Evolutionary conservation across 176 grass and related monocot genomes (phyloP).

Genomic region (Carex scoparia): DNA sequence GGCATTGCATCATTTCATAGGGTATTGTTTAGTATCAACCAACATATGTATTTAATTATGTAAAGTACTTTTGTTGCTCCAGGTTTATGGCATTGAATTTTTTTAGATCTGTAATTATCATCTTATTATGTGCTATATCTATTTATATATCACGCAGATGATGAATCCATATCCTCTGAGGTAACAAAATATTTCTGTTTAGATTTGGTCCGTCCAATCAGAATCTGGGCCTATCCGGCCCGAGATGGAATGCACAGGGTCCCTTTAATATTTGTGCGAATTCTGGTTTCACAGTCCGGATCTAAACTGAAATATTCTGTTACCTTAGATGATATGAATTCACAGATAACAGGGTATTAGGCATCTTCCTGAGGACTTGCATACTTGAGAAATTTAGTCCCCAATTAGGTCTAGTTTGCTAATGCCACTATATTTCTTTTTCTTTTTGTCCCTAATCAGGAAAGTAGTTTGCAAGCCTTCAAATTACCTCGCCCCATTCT

Average conservation of each 20-base stretch:
- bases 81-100: neutral
- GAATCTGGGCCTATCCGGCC: too few species aligned
- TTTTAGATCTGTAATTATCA: neutral
- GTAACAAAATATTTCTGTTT: too few species aligned
- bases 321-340: too few species aligned
- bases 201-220: too few species aligned
- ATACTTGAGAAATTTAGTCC: neutral
- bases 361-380: neutral
- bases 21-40: too few species aligned
- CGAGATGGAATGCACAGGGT: too few species aligned
- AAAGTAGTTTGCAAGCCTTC: conserved; percentile 62
- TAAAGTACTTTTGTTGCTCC: neutral
- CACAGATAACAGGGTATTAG: too few species aligned
- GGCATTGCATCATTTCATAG: neutral
- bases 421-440: neutral
- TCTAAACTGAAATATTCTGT: too few species aligned
- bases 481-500: conserved; percentile 56
- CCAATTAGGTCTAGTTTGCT: neutral
- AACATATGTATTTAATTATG: neutral
- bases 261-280: too few species aligned
- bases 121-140: neutral
- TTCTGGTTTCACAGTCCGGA: too few species aligned
- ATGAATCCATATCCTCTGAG: too few species aligned
- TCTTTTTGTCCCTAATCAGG: conserved; percentile 32
- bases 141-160: neutral